Conservation (phyloP, 1,284 basidiomycete species). For the Afroboletus lepidellus region DNA sequence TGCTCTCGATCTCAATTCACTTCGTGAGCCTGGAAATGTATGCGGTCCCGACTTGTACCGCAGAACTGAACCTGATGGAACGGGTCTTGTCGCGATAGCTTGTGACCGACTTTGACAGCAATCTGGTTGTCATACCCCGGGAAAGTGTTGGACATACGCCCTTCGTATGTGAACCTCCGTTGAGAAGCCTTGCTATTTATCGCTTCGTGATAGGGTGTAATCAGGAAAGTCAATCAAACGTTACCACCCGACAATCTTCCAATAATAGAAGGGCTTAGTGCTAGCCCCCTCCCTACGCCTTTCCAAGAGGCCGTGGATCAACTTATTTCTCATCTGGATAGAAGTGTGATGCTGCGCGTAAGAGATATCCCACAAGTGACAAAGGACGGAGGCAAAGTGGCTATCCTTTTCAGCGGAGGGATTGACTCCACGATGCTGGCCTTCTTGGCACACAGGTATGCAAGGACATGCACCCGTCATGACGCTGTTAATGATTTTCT, state of each 20-base stretch:
- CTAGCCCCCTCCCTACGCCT: slow-evolving; percentile 44
- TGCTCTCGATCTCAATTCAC: slow-evolving; percentile 43
- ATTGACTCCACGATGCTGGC: slow-evolving; percentile 90
- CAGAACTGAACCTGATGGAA: slow-evolving; percentile 8
- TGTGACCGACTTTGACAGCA: slow-evolving; percentile 30
- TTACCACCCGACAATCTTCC: slow-evolving; percentile 48
- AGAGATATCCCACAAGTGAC: slow-evolving; percentile 51
- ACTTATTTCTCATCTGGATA: slow-evolving; percentile 52
- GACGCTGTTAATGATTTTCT: slow-evolving; percentile 15
- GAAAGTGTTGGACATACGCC: slow-evolving; percentile 7
- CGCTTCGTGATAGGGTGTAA: slow-evolving; percentile 40
- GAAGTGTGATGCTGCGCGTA: slow-evolving; percentile 63
- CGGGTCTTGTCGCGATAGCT: slow-evolving; percentile 31
- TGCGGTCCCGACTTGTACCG: slow-evolving; percentile 1
- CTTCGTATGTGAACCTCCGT: slow-evolving; percentile 29
- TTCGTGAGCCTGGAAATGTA: slow-evolving; percentile 31
- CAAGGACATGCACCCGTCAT: not conserved
- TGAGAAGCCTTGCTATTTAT: not conserved
- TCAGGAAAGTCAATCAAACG: slow-evolving; percentile 45
- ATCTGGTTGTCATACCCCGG: slow-evolving; percentile 30
- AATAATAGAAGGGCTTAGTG: slow-evolving; percentile 37
- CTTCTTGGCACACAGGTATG: slow-evolving; percentile 72
- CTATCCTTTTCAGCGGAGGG: slow-evolving; percentile 93
- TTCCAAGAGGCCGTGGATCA: slow-evolving; percentile 47
- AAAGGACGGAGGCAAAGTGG: slow-evolving; percentile 48